phyloP scores from a whole-genome alignment of 2,329 filamentous ascomycete genomes.

The Aspergillus candidus region DNA sequence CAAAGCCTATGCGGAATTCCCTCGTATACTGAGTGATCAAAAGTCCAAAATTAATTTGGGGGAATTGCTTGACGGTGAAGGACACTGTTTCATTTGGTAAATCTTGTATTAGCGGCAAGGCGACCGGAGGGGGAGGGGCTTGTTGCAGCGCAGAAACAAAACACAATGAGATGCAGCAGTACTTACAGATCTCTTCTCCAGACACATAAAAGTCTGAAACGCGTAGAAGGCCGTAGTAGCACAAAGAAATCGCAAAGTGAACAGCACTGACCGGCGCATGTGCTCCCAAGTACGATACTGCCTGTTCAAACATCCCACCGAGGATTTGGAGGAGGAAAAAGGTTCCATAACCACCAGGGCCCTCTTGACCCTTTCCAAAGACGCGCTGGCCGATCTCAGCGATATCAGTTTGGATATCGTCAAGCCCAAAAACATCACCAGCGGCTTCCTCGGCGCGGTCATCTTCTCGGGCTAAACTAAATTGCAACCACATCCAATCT shows the following conservation, averaged over 20 bases:
- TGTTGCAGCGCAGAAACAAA: conserved; percentile 1
- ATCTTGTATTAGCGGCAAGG: no score
- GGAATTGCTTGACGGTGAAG: conserved; percentile 47
- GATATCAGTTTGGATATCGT: conserved; percentile 71
- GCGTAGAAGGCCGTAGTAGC: conserved; percentile 82
- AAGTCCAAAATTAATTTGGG: conserved; percentile 89
- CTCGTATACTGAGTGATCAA: conserved; percentile 93
- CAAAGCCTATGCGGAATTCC: conserved; percentile 87
- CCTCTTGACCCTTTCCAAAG: conserved; percentile 77
- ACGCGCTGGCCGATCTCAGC: conserved; percentile 84
- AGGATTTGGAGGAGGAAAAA: conserved; percentile 91
- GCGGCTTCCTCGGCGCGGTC: conserved; percentile 56
- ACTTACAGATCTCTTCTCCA: conserved; percentile 61
- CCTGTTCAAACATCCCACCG: conserved; percentile 89
- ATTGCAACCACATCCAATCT: conserved; percentile 64
- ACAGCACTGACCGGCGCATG: conserved; percentile 91
- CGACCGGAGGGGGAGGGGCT: background rate
- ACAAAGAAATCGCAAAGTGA: conserved; percentile 85
- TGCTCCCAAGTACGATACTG: conserved; percentile 81
- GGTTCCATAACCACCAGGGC: conserved; percentile 73
- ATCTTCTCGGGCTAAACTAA: conserved; percentile 56
- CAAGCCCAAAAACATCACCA: conserved; percentile 57
- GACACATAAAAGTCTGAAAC: conserved; percentile 73
- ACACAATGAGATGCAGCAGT: background rate
- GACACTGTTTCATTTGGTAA: conserved; percentile 42